Evolutionary conservation across 164 flowering plant species (phyloP).

Genomic region (Sextonia rubra): DNA sequence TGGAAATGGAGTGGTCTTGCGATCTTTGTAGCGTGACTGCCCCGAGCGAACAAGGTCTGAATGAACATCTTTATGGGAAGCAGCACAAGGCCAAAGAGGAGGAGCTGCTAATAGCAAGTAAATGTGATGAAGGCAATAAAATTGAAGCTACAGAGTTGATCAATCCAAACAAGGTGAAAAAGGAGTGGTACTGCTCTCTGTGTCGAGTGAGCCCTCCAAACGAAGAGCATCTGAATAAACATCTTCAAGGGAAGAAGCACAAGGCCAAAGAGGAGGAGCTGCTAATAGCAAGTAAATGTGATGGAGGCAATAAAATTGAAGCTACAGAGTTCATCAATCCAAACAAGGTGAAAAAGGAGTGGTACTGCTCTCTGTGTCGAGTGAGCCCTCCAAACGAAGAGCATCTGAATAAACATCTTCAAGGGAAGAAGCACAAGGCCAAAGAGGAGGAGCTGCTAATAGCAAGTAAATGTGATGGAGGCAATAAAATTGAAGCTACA

Average conservation of each 20-base stretch:
- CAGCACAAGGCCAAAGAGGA: not conserved
- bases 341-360: not conserved
- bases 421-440: not conserved
- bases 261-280: not conserved
- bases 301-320: too few species aligned
- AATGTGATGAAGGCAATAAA: too few species aligned
- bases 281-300: too few species aligned
- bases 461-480: not conserved
- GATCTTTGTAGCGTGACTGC: not conserved
- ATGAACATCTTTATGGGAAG: not conserved
- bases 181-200: constrained; percentile 1
- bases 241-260: not conserved
- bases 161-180: not conserved
- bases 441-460: not conserved
- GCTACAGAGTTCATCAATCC: not conserved
- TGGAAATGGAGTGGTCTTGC: not conserved
- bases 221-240: not conserved
- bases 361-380: constrained; percentile 1
- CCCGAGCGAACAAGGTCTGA: not conserved
- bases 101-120: not conserved
- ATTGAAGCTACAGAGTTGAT: not conserved
- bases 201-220: not conserved
- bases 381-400: not conserved
- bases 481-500: not conserved
- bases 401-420: not conserved